phyloP scores from a whole-genome alignment of 2,329 filamentous ascomycete genomes.

The Aspergillus luchuensis region DNA sequence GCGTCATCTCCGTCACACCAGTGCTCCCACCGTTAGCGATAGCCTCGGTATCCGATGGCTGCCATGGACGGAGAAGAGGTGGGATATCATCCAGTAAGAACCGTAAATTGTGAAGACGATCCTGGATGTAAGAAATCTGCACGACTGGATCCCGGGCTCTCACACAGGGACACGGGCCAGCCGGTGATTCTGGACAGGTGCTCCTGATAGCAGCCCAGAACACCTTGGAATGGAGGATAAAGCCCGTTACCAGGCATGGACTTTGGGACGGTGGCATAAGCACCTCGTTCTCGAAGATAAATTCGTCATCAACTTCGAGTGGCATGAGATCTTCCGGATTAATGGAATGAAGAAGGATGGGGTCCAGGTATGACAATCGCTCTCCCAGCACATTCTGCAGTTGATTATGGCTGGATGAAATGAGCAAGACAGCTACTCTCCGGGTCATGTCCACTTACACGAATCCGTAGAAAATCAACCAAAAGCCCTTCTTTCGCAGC shows the following conservation, averaged over 20 bases:
- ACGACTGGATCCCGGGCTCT: constrained; percentile 4
- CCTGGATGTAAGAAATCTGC: constrained; percentile 25
- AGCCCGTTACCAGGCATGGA: constrained; percentile 29
- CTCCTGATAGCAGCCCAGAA: constrained; percentile 25
- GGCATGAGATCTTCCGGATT: constrained; percentile 38
- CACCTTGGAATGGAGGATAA: constrained; percentile 32
- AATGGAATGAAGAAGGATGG: constrained; percentile 30
- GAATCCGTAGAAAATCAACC: constrained; percentile 39
- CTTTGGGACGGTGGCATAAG: constrained; percentile 10
- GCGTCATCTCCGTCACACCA: not conserved
- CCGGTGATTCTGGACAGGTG: not conserved
- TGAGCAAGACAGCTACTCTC: not conserved
- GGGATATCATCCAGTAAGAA: constrained; percentile 20
- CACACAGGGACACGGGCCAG: constrained; percentile 15
- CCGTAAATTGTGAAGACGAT: constrained; percentile 32
- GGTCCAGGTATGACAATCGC: constrained; percentile 33
- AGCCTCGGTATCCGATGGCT: not conserved
- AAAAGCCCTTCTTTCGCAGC: constrained; percentile 42
- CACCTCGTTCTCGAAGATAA: constrained; percentile 28
- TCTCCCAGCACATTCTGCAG: constrained; percentile 27
- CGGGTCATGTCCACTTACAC: constrained; percentile 13
- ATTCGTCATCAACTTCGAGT: constrained; percentile 36
- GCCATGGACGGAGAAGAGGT: not conserved
- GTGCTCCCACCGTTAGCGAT: too few species aligned
- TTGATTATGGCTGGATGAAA: constrained; percentile 17